Percentiles rank a stretch among this genome's conserved stretches.
These are phyloP conservation scores for Phytophthora meadii DNA, from an alignment of 352 stramenopile genomes.

Conservation along the genomic window DNA sequence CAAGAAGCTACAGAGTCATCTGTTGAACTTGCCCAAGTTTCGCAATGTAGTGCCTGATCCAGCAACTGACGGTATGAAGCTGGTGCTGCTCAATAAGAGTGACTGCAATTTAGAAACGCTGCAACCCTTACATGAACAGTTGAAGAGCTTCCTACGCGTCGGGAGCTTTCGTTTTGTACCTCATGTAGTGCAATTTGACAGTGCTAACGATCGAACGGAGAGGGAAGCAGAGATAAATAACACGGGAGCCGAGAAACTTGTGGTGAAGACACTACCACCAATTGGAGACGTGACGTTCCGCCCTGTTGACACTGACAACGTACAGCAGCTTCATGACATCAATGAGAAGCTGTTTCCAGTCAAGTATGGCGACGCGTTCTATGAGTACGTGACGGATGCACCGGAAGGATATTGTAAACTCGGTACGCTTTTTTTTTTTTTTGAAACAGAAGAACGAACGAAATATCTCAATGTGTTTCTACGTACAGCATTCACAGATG, in stretches of 20 bases:
- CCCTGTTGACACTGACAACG: conserved; percentile 61
- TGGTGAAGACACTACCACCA: conserved; percentile 1
- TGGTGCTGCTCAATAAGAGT: conserved; percentile 63
- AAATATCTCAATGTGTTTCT: background rate
- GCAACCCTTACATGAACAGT: conserved; percentile 44
- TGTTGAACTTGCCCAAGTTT: conserved; percentile 63
- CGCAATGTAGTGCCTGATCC: conserved; percentile 70
- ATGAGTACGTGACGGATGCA: conserved; percentile 84
- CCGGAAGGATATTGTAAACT: conserved; percentile 63
- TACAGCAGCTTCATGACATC: conserved; percentile 85
- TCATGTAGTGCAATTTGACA: conserved; percentile 62
- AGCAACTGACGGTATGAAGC: conserved; percentile 45
- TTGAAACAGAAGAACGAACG: background rate
- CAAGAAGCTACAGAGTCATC: conserved; percentile 61
- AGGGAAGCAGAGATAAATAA: background rate
- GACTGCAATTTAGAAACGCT: conserved; percentile 48
- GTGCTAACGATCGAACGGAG: background rate
- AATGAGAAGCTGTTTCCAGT: conserved; percentile 93
- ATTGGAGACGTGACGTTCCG: conserved; percentile 48
- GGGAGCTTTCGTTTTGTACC: conserved; percentile 57
- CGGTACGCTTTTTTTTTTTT: conserved; percentile 33
- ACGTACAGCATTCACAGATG: conserved; percentile 71
- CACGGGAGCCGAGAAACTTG: background rate
- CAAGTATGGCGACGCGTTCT: conserved; percentile 93
- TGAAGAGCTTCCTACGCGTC: conserved; percentile 47